A percentile compares a stretch with the other conserved stretches of the same genome.
Conservation (phyloP, 1,284 basidiomycete genomes). For the Ceratobasidium sp. region DNA sequence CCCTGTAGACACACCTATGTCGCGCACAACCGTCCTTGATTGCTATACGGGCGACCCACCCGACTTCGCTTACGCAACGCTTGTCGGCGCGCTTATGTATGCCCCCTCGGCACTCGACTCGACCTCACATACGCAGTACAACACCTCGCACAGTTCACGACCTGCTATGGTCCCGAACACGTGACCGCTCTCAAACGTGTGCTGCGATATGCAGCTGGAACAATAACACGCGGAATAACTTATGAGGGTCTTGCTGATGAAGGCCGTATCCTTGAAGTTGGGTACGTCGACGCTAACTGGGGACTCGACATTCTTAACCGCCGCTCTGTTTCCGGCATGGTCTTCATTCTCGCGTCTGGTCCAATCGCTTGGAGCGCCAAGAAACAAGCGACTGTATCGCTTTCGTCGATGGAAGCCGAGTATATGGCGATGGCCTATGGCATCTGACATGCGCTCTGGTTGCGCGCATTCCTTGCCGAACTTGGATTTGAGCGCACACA, state of each 20-base stretch:
- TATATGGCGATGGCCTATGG: slow-evolving; percentile 51
- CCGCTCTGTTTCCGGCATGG: slow-evolving; percentile 57
- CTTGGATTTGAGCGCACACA: slow-evolving; percentile 45
- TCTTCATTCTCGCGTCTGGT: slow-evolving; percentile 51
- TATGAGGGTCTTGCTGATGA: slow-evolving; percentile 18
- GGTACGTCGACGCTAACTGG: slow-evolving; percentile 45
- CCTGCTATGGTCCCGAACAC: slow-evolving; percentile 42
- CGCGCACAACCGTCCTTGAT: not conserved
- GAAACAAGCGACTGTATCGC: slow-evolving; percentile 54
- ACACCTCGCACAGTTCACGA: slow-evolving; percentile 5
- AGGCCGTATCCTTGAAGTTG: slow-evolving; percentile 2
- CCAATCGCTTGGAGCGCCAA: slow-evolving; percentile 56
- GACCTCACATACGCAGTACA: slow-evolving; percentile 24
- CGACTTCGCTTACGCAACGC: slow-evolving; percentile 15
- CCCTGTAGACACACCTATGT: not conserved
- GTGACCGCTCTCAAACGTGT: slow-evolving; percentile 47
- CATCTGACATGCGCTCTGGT: slow-evolving; percentile 49
- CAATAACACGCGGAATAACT: not conserved
- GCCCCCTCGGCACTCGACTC: slow-evolving; percentile 35
- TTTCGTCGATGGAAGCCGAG: slow-evolving; percentile 57
- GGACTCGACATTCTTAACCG: slow-evolving; percentile 45
- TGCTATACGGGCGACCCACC: not conserved
- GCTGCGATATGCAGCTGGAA: not conserved
- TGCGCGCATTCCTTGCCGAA: slow-evolving; percentile 48
- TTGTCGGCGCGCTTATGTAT: slow-evolving; percentile 42